Percentiles rank a stretch among this genome's conserved stretches.
Evolutionary conservation across 2,329 filamentous ascomycete species (phyloP).

Genomic region (Diaporthe vexans): DNA sequence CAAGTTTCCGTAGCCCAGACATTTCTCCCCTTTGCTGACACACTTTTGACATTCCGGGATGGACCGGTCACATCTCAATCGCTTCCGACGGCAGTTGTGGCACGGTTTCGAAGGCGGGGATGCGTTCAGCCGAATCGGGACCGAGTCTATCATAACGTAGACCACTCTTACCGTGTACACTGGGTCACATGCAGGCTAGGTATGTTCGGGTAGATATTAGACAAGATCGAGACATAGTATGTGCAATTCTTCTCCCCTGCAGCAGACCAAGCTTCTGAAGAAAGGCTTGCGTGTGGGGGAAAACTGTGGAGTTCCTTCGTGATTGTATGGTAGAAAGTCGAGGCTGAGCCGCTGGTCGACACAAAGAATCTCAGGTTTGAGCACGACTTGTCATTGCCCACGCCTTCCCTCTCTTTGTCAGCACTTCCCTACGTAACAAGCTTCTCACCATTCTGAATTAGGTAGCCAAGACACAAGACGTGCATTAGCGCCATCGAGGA

Average conservation of each 20-base stretch:
- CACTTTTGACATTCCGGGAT: constrained; percentile 73
- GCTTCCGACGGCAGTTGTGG: constrained; percentile 73
- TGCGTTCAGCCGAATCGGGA: constrained; percentile 4
- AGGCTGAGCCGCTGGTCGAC: constrained; percentile 5
- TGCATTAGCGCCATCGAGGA: constrained; percentile 42
- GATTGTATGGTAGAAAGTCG: not conserved
- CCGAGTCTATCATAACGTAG: constrained; percentile 32
- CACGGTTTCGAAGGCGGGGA: constrained; percentile 59
- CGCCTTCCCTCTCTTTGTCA: constrained; percentile 33
- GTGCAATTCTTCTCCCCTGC: not conserved
- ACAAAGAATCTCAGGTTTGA: constrained; percentile 16
- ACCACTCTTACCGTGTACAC: not conserved
- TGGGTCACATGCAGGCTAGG: constrained; percentile 1
- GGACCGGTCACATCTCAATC: constrained; percentile 74
- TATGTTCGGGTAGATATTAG: constrained; percentile 26
- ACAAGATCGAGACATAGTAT: constrained; percentile 27
- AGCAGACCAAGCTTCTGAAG: constrained; percentile 9
- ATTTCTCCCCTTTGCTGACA: constrained; percentile 66
- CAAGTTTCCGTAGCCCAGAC: constrained; percentile 73
- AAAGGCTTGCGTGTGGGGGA: not conserved
- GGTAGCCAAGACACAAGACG: constrained; percentile 47
- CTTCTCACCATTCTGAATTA: constrained; percentile 39
- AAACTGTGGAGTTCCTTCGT: not conserved
- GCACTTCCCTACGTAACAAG: constrained; percentile 22
- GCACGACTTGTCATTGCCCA: constrained; percentile 5